These are phyloP conservation scores for Fusarium concolor DNA, from an alignment of 2,329 filamentous ascomycete genomes.

Conservation along the genomic window DNA sequence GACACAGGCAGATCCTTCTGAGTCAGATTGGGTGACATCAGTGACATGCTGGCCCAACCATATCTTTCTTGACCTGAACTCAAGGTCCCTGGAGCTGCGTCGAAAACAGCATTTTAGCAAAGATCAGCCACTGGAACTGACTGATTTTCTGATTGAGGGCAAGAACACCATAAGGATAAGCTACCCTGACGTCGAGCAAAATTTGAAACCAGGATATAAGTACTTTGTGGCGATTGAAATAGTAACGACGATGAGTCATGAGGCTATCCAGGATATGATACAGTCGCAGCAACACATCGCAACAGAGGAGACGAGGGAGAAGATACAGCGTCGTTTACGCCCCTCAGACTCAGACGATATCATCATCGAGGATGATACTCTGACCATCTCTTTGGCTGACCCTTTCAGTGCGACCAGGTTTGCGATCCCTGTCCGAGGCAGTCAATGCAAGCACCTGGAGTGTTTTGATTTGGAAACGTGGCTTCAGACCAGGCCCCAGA, in stretches of 20 bases:
- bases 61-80: constrained; percentile 77
- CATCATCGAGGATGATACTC: constrained; percentile 65
- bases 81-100: constrained; percentile 65
- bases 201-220: constrained; percentile 30
- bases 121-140: constrained; percentile 82
- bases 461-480: constrained; percentile 92
- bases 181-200: constrained; percentile 47
- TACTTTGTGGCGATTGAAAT: constrained; percentile 78
- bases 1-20: constrained; percentile 46
- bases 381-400: constrained; percentile 72
- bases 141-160: constrained; percentile 67
- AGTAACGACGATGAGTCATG: constrained; percentile 66
- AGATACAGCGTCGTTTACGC: constrained; percentile 65
- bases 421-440: constrained; percentile 76
- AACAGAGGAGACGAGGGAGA: constrained; percentile 62
- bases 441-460: constrained; percentile 78
- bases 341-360: constrained; percentile 66
- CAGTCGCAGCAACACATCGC: constrained; percentile 53
- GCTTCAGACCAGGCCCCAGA: constrained; percentile 72
- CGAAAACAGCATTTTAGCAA: constrained; percentile 79
- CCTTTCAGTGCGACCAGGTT: constrained; percentile 75
- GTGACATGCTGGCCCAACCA: constrained; percentile 78
- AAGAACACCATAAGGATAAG: constrained; percentile 71
- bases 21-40: constrained; percentile 70
- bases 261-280: constrained; percentile 56